Evolutionary conservation across 192 early-diverging fungal genomes (phyloP).

Genomic region (Coemansia interrupta): DNA sequence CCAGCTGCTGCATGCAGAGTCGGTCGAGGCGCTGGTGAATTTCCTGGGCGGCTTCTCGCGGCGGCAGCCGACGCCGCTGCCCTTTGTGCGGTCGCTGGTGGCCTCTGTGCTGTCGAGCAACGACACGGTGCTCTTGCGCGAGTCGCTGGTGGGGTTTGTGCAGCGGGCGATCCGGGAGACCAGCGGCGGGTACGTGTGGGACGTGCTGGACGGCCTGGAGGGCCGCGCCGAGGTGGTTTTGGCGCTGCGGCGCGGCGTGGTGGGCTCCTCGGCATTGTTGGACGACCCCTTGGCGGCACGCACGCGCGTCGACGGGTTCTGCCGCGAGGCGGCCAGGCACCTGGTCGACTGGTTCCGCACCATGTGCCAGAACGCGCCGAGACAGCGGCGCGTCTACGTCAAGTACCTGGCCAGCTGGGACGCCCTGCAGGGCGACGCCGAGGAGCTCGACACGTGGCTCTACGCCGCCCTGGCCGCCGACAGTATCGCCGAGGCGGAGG

Average conservation of each 20-base stretch:
- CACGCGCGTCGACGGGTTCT: slow-evolving; percentile 10
- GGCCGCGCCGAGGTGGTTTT: background rate
- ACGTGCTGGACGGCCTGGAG: background rate
- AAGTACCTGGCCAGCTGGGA: slow-evolving; percentile 41
- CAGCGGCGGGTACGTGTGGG: slow-evolving; percentile 14
- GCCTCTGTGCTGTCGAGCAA: slow-evolving; percentile 18
- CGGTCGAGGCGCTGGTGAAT: slow-evolving; percentile 28
- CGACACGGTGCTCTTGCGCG: slow-evolving; percentile 11
- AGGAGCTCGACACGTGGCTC: slow-evolving; percentile 30
- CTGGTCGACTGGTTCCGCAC: slow-evolving; percentile 40
- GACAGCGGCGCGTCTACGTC: slow-evolving; percentile 28
- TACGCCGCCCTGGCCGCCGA: background rate
- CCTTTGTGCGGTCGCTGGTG: slow-evolving; percentile 38
- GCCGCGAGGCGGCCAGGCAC: slow-evolving; percentile 19
- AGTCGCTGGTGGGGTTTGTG: slow-evolving; percentile 17
- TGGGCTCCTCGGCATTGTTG: background rate
- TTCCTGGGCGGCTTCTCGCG: slow-evolving; percentile 15
- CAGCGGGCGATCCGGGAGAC: slow-evolving; percentile 22
- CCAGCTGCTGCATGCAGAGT: slow-evolving; percentile 8
- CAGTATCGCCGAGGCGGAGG: background rate
- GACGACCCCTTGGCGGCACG: background rate
- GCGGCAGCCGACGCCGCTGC: slow-evolving; percentile 13
- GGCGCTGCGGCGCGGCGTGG: background rate
- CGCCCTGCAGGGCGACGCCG: slow-evolving; percentile 38
- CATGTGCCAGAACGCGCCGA: slow-evolving; percentile 37